Percentiles rank a stretch among this genome's conserved stretches.
phyloP scores from a whole-genome alignment of 75 land plant species.

The Pinus taeda region DNA sequence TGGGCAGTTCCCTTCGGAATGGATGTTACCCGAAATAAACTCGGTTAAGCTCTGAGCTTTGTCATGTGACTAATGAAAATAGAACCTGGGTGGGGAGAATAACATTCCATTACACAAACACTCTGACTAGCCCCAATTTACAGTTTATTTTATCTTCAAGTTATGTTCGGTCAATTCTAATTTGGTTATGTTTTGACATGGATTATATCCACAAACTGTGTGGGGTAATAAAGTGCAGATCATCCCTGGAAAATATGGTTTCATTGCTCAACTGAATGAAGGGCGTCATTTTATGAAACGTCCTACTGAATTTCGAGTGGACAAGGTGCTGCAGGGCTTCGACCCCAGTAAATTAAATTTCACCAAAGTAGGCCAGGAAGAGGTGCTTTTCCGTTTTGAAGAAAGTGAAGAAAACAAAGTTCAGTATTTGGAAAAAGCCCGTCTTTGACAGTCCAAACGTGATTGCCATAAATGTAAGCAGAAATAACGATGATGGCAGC shows the following conservation, averaged over 20 bases:
- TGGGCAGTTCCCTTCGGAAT: neutral
- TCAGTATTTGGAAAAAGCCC: conserved; percentile 22
- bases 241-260: conserved; percentile 18
- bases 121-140: too few relatives aligned
- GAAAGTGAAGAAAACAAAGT: conserved; percentile 18
- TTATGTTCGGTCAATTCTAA: neutral
- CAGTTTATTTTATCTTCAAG: neutral
- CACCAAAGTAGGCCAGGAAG: conserved; percentile 39
- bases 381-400: conserved; percentile 51
- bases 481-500: neutral
- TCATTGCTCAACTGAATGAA: conserved; percentile 67
- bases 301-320: conserved; percentile 37
- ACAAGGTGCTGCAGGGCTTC: conserved; percentile 31
- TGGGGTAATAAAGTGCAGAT: too few relatives aligned
- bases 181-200: conserved; percentile 42
- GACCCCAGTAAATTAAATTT: conserved; percentile 39
- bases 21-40: neutral
- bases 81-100: too few relatives aligned
- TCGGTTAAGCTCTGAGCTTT: too few relatives aligned
- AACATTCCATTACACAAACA: too few relatives aligned
- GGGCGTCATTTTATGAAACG: conserved; percentile 35
- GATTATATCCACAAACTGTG: too few relatives aligned
- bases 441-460: conserved; percentile 27
- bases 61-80: too few relatives aligned
- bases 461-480: neutral